Conservation (phyloP, 2,329 filamentous ascomycete species). For the Xylaria sp. region DNA sequence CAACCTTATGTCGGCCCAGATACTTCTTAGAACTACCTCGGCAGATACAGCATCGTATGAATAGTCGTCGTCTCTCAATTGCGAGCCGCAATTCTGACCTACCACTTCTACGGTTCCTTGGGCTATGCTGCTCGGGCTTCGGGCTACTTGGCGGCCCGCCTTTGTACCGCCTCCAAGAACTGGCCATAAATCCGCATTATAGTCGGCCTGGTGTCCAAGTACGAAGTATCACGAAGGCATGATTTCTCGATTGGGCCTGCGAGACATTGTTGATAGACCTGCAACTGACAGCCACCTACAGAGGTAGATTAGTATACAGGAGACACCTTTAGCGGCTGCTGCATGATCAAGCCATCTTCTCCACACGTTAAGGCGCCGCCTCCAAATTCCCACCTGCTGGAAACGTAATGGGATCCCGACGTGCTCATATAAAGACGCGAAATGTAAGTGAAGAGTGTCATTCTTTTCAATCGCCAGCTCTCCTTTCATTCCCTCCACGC, state of each 20-base stretch:
- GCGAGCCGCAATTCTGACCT: background rate
- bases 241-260: too few relatives aligned
- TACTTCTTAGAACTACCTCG: too few relatives aligned
- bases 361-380: background rate
- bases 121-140: background rate
- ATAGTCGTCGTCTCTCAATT: background rate
- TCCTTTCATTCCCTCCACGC: background rate
- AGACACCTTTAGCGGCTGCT: background rate
- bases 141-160: background rate
- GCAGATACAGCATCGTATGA: background rate
- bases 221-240: background rate
- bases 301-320: background rate
- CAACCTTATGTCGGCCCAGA: too few relatives aligned
- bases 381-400: background rate
- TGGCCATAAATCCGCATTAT: background rate
- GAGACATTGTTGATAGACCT: too few relatives aligned
- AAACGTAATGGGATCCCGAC: slow-evolving; percentile 12
- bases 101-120: background rate
- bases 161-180: slow-evolving; percentile 1
- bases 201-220: background rate
- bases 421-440: slow-evolving; percentile 3
- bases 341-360: background rate
- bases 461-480: background rate
- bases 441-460: slow-evolving; percentile 2
- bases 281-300: background rate